Evolutionary conservation across 148 eudicot genomes (phyloP), one percentile per base, ranked within the genome.

Genomic region (Nepenthes gracilis): DNA sequence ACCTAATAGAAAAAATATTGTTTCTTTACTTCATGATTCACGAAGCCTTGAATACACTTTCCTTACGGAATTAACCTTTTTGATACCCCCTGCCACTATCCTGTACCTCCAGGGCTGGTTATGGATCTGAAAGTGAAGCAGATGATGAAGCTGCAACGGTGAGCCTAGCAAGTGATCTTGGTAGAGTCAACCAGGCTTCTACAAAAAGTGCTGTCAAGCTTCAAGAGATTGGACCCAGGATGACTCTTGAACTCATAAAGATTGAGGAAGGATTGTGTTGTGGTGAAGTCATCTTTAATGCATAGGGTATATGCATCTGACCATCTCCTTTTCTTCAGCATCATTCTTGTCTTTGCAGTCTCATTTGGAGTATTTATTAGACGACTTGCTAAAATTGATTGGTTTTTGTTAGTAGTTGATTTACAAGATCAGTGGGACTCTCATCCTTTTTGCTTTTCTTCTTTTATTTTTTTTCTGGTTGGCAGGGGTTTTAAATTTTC

Each of bases 161-260:
- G 61, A 82, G 70, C 81, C 83, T 92, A 63, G 65, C 80, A 55
- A 79, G 59, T 63, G 90, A 92, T 74, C 66, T 85, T 63, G 94
- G 94, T 50, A 78, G 98, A 79, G 85, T 92, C 51, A 92, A 92
- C 50, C 77, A 79, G 61, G 90, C 96, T 64, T 64, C 98, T 38
- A 81, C 83, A 36, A 88, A 88, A 75, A 88, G 98, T 74, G 98
- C 90, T 36, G 98, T 92, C 72, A 92, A 82, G 74, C 98, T 92
- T 73, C 96, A 92, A 69, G 98, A 92, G 77, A 78, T 88, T 75
- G 98, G 98, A 56, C 98, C 98, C 0, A 82, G 98, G 69, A 88
- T 92, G 96, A 83, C 90, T 2, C 94, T 92, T 70, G 85, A 92
- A 63, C 87, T 92, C 52, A 65, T 73, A 55, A 83, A 79, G 71